Base-by-base conservation (phyloP, 345 rosid species). In the Hibiscus trionum region DNA sequence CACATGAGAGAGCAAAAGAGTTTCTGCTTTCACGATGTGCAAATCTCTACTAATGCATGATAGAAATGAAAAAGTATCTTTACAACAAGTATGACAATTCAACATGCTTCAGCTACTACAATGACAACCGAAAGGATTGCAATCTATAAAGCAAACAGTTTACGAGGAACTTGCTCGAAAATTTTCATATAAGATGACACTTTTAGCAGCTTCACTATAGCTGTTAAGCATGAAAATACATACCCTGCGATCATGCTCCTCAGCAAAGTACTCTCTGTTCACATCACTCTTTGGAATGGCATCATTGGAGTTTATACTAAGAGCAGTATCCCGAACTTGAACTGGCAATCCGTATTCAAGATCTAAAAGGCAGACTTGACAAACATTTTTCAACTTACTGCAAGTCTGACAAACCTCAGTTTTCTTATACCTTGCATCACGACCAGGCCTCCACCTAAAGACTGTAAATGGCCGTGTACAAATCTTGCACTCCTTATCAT, bases 301-400 rank as follows among this genome's bases (percentile, higher is more conserved):
- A 59, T 94, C 97, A 79, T 87, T 84, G 67, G 97, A 87, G 71
- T 82, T 83, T 42, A 91, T 90, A 78, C 84, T 86, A 53, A 91
- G 87, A 60, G 97, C 93, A 16, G 97, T 87, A 74, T 91, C 96
- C 72, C 97, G 87, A 81, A 87, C 97, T 79, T 93, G 97, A 80
- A 91, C 98, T 0, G 97, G 97, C 86, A 93, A 81, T 31, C 98
- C 97, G 66, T 95, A 95, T 79, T 95, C 97, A 24, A 92, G 92
- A 81, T 95, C 99, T 82, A 95, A 65, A 72, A 95, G 97, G 77
- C 97, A 95, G 57, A 95, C 99, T 88, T 95, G 97, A 66, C 99
- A 72, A n/a, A 88, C 97, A 77, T 93, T 93, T 79, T 93, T 91
- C 80, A 93, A 75, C 84, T 93, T 93, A 72, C 97, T 87, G 70